Conservation (phyloP, 768 basidiomycete species). For the Pleurotus sapidus region DNA sequence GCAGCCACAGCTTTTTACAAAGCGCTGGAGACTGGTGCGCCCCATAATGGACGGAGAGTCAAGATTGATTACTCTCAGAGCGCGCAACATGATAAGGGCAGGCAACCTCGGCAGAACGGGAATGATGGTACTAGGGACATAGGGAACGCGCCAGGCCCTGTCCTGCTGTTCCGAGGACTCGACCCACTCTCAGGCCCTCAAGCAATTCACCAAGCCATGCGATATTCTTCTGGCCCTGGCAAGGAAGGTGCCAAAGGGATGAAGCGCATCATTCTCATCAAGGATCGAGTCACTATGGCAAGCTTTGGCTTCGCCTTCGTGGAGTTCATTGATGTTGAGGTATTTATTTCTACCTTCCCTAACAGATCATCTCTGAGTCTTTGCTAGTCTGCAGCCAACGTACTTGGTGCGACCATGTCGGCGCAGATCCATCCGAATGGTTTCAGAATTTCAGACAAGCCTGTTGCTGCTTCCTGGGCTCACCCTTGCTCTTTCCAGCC, state of each 20-base stretch:
- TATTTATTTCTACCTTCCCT: conserved; percentile 28
- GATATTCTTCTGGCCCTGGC: conserved; percentile 72
- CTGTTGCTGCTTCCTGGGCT: conserved; percentile 91
- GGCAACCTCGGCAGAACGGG: conserved; percentile 54
- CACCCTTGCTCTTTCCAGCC: conserved; percentile 89
- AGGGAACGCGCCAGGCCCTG: conserved; percentile 77
- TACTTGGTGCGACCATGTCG: conserved; percentile 86
- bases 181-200: conserved; percentile 87
- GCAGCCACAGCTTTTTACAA: conserved; percentile 71
- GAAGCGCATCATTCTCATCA: conserved; percentile 83
- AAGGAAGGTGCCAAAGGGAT: conserved; percentile 84
- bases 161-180: conserved; percentile 87
- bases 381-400: conserved; percentile 72
- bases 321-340: conserved; percentile 84
- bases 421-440: conserved; percentile 87
- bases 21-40: conserved; percentile 65
- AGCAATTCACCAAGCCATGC: conserved; percentile 83
- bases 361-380: neutral
- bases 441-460: conserved; percentile 86
- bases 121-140: conserved; percentile 98
- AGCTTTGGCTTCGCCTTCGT: conserved; percentile 96
- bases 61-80: conserved; percentile 97
- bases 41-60: conserved; percentile 80
- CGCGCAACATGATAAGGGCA: conserved; percentile 63
- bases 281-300: conserved; percentile 82